Evolutionary conservation across 2,329 filamentous ascomycete species (phyloP), one percentile per base, ranked within the genome.

Genomic region (Dothideomycetes sp.): DNA sequence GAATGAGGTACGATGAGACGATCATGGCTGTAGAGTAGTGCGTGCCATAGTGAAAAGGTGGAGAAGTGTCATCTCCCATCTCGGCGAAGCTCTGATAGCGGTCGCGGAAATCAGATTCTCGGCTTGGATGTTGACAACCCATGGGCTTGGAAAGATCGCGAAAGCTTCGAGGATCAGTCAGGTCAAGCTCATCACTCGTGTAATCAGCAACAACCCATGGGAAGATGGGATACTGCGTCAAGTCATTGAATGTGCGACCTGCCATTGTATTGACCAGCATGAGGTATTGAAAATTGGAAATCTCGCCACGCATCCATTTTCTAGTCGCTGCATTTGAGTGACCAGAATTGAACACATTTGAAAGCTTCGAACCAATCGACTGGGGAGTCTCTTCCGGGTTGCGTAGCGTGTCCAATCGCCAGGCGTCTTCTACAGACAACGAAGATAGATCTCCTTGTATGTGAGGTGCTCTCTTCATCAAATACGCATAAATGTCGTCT

Each of bases 1-100:
- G 81, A 52, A 98, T 95, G 31, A 98, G 72, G 53, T 95, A 98
- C 0, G 88, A 95, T 10, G 87, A 87, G 5, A 98, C 91, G 43
- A 94, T 95, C 91, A 96, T 98, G 5, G 91, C 91, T 2, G 91
- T 96, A 1, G 91, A 96, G 59, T 98, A 98, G 58, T 98, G 93
- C 0, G 93, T 98, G 14, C 91, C 91, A 50, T 96, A 98, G 57
- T 98, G 91, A 57, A 95, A 98, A 0, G 91, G 84, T 1, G 84
- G 81, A 34, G 73, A 70, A 41, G 70, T 71, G 31, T 69, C 64
- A 48, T 94, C 88, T 5, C 81, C 85, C 70, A 98, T 94, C 56
- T 96, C 91, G 1, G 81, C 81, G 57, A 98, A 81, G 12, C 85
- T 84, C 49, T 80, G 78, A 58, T 94, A 96, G 19, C 87, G 77